phyloP scores from a whole-genome alignment of 78 protist species.

The Planoprotostelium fungivorum region DNA sequence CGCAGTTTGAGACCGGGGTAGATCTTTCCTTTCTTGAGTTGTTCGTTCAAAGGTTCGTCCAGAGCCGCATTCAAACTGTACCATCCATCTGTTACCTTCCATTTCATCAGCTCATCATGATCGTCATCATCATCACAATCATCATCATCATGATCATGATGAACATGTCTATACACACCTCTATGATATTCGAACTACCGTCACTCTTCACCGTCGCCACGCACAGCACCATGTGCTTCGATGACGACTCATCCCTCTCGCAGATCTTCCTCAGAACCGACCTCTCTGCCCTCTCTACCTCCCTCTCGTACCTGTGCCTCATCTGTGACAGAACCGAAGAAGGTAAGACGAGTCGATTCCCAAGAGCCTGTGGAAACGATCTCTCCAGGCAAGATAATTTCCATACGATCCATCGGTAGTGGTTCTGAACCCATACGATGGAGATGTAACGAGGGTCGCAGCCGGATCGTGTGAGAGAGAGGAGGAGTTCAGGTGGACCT shows the following conservation, averaged over 20 bases:
- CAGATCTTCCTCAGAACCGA: constrained; percentile 26
- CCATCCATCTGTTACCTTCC: constrained; percentile 71
- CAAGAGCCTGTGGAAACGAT: constrained; percentile 25
- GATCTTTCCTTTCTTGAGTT: constrained; percentile 10
- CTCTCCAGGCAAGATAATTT: constrained; percentile 51
- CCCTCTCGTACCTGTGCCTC: constrained; percentile 21
- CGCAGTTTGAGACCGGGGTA: constrained; percentile 51
- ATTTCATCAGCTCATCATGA: neutral
- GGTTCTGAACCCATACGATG: constrained; percentile 60
- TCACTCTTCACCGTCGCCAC: constrained; percentile 19
- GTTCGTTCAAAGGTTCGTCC: constrained; percentile 38
- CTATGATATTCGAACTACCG: constrained; percentile 1
- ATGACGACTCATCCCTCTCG: constrained; percentile 47
- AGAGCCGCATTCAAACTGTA: constrained; percentile 45
- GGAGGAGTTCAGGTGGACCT: neutral
- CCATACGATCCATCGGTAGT: constrained; percentile 76
- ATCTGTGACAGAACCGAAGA: constrained; percentile 27
- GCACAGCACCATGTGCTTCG: constrained; percentile 41
- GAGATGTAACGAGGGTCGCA: neutral
- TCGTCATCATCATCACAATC: neutral
- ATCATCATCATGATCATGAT: neutral
- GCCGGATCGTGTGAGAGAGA: neutral
- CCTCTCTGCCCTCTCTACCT: constrained; percentile 12
- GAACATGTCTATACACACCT: neutral
- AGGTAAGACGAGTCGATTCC: constrained; percentile 18